Evolutionary conservation across 495 filamentous ascomycete species (phyloP).

Genomic region (Penicillium crystallinum): DNA sequence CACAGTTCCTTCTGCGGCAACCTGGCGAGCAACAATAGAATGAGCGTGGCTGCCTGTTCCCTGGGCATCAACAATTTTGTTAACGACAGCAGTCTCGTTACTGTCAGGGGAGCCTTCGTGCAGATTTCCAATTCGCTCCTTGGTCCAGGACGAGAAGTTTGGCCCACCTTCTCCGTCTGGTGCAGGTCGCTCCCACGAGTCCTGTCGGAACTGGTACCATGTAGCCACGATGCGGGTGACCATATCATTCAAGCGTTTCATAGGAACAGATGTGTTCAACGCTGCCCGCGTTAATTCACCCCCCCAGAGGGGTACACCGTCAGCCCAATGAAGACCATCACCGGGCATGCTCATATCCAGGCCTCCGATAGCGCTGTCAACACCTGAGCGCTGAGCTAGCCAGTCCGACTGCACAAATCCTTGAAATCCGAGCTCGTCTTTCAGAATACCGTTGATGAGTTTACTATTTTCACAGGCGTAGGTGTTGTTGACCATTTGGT

Average conservation of each 20-base stretch:
- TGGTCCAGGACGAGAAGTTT: constrained; percentile 89
- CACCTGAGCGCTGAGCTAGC: constrained; percentile 81
- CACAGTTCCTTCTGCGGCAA: constrained; percentile 81
- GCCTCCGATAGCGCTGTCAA: constrained; percentile 73
- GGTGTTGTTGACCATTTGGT: constrained; percentile 87
- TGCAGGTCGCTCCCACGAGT: constrained; percentile 53
- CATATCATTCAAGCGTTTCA: constrained; percentile 89
- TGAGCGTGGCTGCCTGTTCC: constrained; percentile 58
- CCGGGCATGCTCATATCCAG: constrained; percentile 97
- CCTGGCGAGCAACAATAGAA: constrained; percentile 58
- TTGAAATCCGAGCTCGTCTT: constrained; percentile 92
- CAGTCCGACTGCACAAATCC: constrained; percentile 93
- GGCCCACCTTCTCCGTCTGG: constrained; percentile 62
- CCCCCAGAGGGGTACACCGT: constrained; percentile 80
- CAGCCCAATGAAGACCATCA: constrained; percentile 70
- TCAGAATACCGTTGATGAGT: constrained; percentile 84
- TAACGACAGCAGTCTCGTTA: constrained; percentile 56
- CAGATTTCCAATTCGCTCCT: constrained; percentile 59
- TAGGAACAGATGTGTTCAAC: constrained; percentile 76
- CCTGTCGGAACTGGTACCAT: constrained; percentile 89
- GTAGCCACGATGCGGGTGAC: constrained; percentile 82
- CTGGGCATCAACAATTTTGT: constrained; percentile 70
- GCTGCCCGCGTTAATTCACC: constrained; percentile 68
- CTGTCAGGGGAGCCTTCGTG: constrained; percentile 60
- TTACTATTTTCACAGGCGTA: constrained; percentile 92